These are phyloP conservation scores for Marasmius sp. DNA, from an alignment of 1,284 basidiomycete genomes.

Conservation along the genomic window DNA sequence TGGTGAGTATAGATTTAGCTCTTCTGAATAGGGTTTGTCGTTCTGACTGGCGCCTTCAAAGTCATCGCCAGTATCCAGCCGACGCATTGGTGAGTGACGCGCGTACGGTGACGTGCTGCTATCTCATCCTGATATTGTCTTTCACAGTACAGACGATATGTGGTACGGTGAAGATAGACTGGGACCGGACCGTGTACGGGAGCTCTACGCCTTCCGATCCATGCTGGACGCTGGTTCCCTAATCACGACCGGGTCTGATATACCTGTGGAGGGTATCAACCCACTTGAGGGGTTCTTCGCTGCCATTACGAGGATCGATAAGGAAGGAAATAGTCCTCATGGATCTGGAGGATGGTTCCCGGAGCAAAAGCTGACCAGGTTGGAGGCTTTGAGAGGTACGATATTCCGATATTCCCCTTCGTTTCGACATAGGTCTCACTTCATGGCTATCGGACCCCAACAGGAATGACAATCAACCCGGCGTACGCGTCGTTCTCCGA, in stretches of 20 bases:
- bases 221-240: background rate
- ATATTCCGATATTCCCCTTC: conserved; percentile 29
- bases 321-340: conserved; percentile 77
- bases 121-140: background rate
- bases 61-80: conserved; percentile 1
- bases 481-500: conserved; percentile 88
- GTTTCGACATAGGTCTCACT: conserved; percentile 44
- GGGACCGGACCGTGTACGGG: background rate
- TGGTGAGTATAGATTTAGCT: background rate
- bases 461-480: conserved; percentile 85
- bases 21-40: background rate
- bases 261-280: conserved; percentile 71
- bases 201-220: background rate
- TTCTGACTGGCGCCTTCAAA: background rate
- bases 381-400: conserved; percentile 42
- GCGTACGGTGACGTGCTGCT: background rate
- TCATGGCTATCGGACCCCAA: conserved; percentile 72
- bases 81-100: background rate
- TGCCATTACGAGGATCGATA: conserved; percentile 72
- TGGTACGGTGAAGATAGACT: background rate
- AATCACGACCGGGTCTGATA: conserved; percentile 3
- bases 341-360: conserved; percentile 72
- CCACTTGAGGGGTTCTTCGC: conserved; percentile 86
- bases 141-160: conserved; percentile 5
- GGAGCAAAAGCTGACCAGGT: background rate